A percentile compares a stretch with the other conserved stretches of the same genome.
phyloP scores from a whole-genome alignment of 106 monocot genomes.

The Acorus gramineus region DNA sequence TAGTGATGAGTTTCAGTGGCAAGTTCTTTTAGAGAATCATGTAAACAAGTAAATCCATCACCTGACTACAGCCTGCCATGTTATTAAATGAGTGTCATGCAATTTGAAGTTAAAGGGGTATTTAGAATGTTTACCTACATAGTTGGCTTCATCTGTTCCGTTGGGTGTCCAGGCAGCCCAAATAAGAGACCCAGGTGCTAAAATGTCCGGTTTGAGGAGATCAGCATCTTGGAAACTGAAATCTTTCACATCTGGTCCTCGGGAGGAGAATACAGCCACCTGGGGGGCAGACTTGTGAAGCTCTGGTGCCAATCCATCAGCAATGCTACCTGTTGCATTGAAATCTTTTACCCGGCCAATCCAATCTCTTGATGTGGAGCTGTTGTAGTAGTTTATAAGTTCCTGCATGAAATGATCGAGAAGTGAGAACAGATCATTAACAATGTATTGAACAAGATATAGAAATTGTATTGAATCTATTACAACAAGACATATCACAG shows the following conservation, averaged over 20 bases:
- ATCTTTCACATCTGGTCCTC: slow-evolving; percentile 96
- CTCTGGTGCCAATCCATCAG: slow-evolving; percentile 70
- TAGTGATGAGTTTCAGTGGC: no score
- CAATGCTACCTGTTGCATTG: slow-evolving; percentile 61
- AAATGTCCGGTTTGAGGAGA: slow-evolving; percentile 92
- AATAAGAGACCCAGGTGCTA: slow-evolving; percentile 92
- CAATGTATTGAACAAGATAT: neutral
- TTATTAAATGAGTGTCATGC: no score
- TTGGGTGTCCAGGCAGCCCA: slow-evolving; percentile 99
- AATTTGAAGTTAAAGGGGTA: neutral
- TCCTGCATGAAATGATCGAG: slow-evolving; percentile 24
- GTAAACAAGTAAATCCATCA: no score
- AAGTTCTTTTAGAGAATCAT: no score
- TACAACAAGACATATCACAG: no score
- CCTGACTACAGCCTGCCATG: no score
- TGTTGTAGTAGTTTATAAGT: slow-evolving; percentile 82
- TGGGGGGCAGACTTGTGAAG: slow-evolving; percentile 90
- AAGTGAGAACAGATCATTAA: neutral
- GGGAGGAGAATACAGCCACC: slow-evolving; percentile 87
- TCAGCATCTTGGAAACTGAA: slow-evolving; percentile 97
- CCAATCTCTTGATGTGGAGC: slow-evolving; percentile 89
- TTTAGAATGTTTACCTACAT: slow-evolving; percentile 33
- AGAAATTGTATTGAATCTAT: no score
- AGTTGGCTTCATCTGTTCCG: slow-evolving; percentile 93
- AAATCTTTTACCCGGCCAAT: slow-evolving; percentile 51